Base-by-base conservation (phyloP, 1,284 basidiomycete genomes). In the Xerocomus cyaneibrunnescens region DNA sequence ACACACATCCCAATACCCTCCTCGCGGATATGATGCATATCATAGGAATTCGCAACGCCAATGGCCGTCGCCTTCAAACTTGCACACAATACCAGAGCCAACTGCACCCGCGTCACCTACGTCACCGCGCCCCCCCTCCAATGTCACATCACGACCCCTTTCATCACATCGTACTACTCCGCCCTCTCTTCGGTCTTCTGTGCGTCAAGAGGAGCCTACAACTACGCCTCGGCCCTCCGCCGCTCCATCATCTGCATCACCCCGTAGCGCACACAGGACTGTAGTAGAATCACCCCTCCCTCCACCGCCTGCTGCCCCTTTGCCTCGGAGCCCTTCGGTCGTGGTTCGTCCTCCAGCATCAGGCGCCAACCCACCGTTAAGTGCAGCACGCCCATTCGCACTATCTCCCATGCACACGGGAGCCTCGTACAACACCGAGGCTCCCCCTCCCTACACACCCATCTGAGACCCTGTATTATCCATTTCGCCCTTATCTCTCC, bases 391-490 rank as follows among this genome's bases (percentile, higher is more conserved):
- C 21, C 45, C 55, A 6, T 12, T 19, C 23, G 25, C 34, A 13
- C 35, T 62, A 17, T 14, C 45, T 2, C 43, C 53, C 19, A 43
- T 49, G 35, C 12, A 52, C 9, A 66, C 63, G 0, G 67, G 59
- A 9, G 23, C 28, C 25, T 47, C 51, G 9, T 46, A 31, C 9
- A 16, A 30, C 8, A 50, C 46, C 0, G 67, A 66, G 1, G 51
- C 67, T 19, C 63, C 65, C 12, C 63, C 63, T 19, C 61, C 67
- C 35, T 65, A 65, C 8, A 66, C 63, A 16, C 59, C 59, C 12
- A 5, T 55, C 3, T 60, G 39, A 68, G n/a, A 22, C 16, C 4
- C 28, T 19, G 5, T 40, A 7, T 34, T 31, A 16, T 46, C 34
- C 4, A 14, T 22, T 19, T 13, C 7, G 13, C 30, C 22, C 16